Conservation (phyloP, 345 rosid species). For the Barbarea vulgaris region DNA sequence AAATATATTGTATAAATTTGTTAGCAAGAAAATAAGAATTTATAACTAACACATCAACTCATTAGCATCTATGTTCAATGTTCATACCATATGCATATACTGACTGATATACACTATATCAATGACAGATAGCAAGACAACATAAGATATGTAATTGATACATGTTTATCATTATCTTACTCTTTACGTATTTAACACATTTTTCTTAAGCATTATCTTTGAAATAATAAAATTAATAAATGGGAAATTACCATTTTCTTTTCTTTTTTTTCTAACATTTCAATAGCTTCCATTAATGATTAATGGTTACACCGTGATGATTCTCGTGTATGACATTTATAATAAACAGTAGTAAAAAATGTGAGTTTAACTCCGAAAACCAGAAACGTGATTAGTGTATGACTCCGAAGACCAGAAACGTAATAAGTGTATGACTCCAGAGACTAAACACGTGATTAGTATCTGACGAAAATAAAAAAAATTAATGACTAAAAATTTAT, state of each 20-base stretch:
- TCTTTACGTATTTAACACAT: background rate
- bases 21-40: background rate
- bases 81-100: background rate
- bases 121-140: background rate
- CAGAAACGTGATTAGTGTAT: background rate
- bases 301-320: background rate
- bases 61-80: background rate
- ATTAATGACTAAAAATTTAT: too few relatives aligned
- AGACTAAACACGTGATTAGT: too few relatives aligned
- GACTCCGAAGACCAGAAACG: too few relatives aligned
- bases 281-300: background rate
- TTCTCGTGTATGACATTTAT: background rate
- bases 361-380: background rate
- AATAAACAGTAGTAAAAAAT: background rate
- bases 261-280: background rate
- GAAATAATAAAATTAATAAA: background rate
- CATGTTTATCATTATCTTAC: background rate
- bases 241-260: background rate
- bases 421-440: background rate
- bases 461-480: too few relatives aligned
- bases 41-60: background rate
- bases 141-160: background rate
- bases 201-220: background rate
- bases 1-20: background rate
- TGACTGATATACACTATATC: conserved; percentile 6